A percentile compares a stretch with the other conserved stretches of the same genome.
Evolutionary conservation across 805 yeast species (phyloP).

Genomic region (Candida sithepensis): DNA sequence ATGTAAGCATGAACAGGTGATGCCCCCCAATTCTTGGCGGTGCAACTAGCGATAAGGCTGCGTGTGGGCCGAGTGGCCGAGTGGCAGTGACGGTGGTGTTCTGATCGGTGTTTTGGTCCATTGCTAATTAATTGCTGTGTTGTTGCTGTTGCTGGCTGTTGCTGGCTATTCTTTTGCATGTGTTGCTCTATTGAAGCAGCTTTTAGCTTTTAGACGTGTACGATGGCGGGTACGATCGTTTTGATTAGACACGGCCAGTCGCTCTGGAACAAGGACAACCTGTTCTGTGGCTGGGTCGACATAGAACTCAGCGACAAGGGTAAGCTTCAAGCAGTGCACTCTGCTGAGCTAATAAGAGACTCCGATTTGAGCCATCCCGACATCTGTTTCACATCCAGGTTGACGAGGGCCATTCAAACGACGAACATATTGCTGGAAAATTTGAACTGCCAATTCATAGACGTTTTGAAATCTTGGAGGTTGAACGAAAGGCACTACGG

Average conservation of each 20-base stretch:
- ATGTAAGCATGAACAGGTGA: too few species aligned
- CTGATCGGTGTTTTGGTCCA: too few species aligned
- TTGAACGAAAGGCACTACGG: conserved; percentile 85
- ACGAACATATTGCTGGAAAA: conserved; percentile 60
- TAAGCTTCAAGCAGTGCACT: conserved; percentile 58
- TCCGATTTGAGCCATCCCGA: conserved; percentile 44
- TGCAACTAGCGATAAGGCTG: too few species aligned
- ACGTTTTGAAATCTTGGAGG: conserved; percentile 69
- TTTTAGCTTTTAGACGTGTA: too few species aligned
- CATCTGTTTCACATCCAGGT: conserved; percentile 64
- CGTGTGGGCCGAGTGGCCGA: too few species aligned
- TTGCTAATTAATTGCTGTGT: too few species aligned
- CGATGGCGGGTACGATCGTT: conserved; percentile 35
- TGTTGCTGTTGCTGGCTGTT: too few species aligned
- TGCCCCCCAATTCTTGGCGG: too few species aligned
- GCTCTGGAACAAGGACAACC: conserved; percentile 69
- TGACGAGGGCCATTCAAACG: conserved; percentile 73
- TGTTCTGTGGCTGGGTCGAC: conserved; percentile 87
- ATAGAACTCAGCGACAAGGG: conserved; percentile 67
- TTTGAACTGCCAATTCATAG: conserved; percentile 45
- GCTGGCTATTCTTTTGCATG: background rate
- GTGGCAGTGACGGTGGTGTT: too few species aligned
- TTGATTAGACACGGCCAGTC: conserved; percentile 82
- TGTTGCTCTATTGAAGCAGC: background rate
- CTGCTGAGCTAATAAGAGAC: conserved; percentile 56